Base-by-base conservation (phyloP, 371 early-diverging fungal species). In the Phascolomyces articulosus region DNA sequence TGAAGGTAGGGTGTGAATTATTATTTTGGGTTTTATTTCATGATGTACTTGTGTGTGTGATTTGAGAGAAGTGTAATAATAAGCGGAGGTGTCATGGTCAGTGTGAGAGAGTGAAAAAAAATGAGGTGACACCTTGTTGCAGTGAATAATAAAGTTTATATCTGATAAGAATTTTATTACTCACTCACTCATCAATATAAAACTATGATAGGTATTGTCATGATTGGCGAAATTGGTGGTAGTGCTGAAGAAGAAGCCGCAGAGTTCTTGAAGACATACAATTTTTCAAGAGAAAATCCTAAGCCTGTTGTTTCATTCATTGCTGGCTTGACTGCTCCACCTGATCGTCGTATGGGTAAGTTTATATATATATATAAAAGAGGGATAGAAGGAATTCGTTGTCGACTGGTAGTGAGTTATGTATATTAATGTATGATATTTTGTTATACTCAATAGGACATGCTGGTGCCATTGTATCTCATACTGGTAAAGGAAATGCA, bases 201-300 rank as follows among this genome's bases (percentile, higher is more conserved):
- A n/a, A 34, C 34, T 34, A 44, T 44, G 26, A 34, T 67, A 90
- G 92, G 96, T 70, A 98, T 95, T 62, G 88, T 95, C 66, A 85
- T 95, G 83, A 95, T 95, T 80, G 96, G 96, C 74, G 96, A 95
- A 79, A 95, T 95, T 65, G 96, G 96, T 79, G 98, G 99, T 40
- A 88, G 92, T 60, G 98, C 98, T 54, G 99, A 99, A 85, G 99
- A 99, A 84, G 97, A 97, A 80, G 99, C 98, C 27, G 97, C 99
- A 56, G 96, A 96, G 70, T 98, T 91, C 88, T 88, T 99, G 78
- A 94, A 87, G 62, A 73, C 93, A 84, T 85, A 96, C 88, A 98
- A 99, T 87, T 76, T 94, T 82, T 84, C 93, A 38, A 89, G 89
- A 59, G 84, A 74, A 53, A 71, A 87, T 65, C 98, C 98, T 66